phyloP scores from a whole-genome alignment of 352 stramenopile species.

The Globisporangium nodosum region DNA sequence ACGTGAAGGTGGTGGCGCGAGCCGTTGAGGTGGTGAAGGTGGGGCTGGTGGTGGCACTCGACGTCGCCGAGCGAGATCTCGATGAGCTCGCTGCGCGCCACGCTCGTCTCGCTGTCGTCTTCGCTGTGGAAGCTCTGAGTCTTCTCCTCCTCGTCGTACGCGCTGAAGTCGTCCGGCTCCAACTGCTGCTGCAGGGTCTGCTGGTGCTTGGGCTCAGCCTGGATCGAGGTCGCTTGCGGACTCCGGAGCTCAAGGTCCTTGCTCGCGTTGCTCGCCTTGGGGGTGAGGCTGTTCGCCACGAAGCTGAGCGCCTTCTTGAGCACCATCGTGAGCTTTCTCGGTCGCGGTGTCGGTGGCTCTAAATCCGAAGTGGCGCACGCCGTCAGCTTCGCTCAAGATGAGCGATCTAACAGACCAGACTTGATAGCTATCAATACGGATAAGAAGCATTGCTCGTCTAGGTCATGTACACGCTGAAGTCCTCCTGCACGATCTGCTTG shows the following conservation, averaged over 20 bases:
- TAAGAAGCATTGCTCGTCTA: not conserved
- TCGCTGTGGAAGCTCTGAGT: constrained; percentile 15
- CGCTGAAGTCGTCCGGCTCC: constrained; percentile 10
- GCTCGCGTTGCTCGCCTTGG: not conserved
- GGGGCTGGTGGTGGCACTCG: constrained; percentile 1
- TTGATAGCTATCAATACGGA: not conserved
- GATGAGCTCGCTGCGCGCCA: constrained; percentile 30
- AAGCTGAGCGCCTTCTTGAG: constrained; percentile 35
- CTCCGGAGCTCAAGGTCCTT: constrained; percentile 1
- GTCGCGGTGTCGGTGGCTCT: not conserved
- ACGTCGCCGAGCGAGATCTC: constrained; percentile 47
- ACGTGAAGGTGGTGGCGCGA: not conserved
- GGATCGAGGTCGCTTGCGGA: not conserved
- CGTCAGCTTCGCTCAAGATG: not conserved
- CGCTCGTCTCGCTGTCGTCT: constrained; percentile 10
- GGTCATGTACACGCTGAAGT: constrained; percentile 38
- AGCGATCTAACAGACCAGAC: not conserved
- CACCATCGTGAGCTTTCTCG: constrained; percentile 19
- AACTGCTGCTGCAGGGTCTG: constrained; percentile 9
- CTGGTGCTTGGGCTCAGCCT: constrained; percentile 1
- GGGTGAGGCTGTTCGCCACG: constrained; percentile 16
- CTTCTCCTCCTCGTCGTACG: constrained; percentile 10
- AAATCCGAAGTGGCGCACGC: too few species aligned
- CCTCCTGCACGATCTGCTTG: constrained; percentile 49
- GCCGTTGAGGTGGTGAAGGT: constrained; percentile 1